Base-by-base conservation (phyloP, 2,329 filamentous ascomycete genomes). In the Epicoccum nigrum region DNA sequence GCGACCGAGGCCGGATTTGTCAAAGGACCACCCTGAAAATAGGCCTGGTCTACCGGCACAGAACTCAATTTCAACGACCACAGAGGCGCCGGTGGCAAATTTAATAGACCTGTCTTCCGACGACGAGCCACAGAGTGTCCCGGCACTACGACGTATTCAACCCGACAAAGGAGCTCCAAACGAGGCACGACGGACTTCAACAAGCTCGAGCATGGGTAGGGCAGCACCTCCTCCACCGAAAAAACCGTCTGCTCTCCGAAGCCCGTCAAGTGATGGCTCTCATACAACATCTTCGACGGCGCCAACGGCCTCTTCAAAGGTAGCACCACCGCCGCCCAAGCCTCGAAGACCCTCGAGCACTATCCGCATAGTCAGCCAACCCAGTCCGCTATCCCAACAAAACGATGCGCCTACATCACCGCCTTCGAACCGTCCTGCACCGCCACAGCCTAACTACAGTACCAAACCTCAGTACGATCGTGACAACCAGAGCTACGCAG, bases 61-160 rank as follows among this genome's bases (percentile, higher is more conserved):
- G 19, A 62, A 45, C 11, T 54, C 63, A 7, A 60, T 64, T 5
- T 62, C 65, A 37, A 63, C 64, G 4, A 38, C 54, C 7, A 58
- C 62, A 25, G 58, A 65, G 39, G 55, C 60, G 41, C 51, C 64
- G 4, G 54, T 67, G 7, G 71, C 72, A 35, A 74, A 79, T 38
- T 63, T 80, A 9, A 81, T 81, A 35, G 77, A 80, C 51, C 72
- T 80, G 19, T 76, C 73, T 13, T 75, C 74, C n/a, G 76, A 79
- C 27, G 71, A 75, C n/a, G 71, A 70, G 11, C 42, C 59, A 51
- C 40, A 64, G 19, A 40, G 30, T 13, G 15, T 43, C 5, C 59
- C 61, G n/a, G 42, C 54, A 15, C 35, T 66, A 11, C 62, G 61
- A 12, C 67, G 67, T 15, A 55, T 54, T 15, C 60, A 64, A 21